Evolutionary conservation across 371 early-diverging fungal genomes (phyloP), one percentile per base, ranked within the genome.

Genomic region (Mucor saturninus): DNA sequence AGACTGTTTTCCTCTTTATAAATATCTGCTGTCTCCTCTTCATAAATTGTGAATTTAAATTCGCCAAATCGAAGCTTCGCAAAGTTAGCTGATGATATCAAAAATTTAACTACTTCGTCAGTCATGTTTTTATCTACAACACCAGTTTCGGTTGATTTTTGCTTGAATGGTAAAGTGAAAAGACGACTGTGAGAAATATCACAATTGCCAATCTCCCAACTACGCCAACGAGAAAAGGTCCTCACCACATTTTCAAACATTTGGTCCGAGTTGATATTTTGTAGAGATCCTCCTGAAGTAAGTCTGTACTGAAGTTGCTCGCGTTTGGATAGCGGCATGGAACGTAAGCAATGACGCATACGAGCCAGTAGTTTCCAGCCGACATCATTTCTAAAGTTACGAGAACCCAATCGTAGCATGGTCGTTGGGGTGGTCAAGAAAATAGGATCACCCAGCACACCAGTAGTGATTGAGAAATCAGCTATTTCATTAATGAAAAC

Each of bases 351-450:
- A 62, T 89, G 87, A 8, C 93, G 78, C 65, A 93, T 79, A 40
- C 90, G 86, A 3, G 83, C 84, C 5, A 94, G 63, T 2, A 94
- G 56, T 60, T 91, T 93, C 95, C 95, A 94, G 13, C 91, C 91
- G 10, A 81, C 80, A 61, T 91, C 90, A 11, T 80, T 83, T 60
- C 92, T 86, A 56, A 87, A 86, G 55, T 81, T 77, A 5, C 83
- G 73, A 4, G 85, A 82, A 3, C 90, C 91, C n/a, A 93, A 61
- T n/a, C 88, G 70, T 59, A 92, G 84, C 48, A 92, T 77, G 15
- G 81, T 80, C 1, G 91, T 89, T 0, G 92, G 92, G n/a, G 86
- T 71, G 0, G 89, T 86, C 57, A 94, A 65, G 62, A 93, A 93
- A 0, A 77, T 66, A 1, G 93, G 91, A 68, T 93, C 93, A 7